Evolutionary conservation across 441 rosid species (phyloP).

Genomic region (Omphalea diandra): DNA sequence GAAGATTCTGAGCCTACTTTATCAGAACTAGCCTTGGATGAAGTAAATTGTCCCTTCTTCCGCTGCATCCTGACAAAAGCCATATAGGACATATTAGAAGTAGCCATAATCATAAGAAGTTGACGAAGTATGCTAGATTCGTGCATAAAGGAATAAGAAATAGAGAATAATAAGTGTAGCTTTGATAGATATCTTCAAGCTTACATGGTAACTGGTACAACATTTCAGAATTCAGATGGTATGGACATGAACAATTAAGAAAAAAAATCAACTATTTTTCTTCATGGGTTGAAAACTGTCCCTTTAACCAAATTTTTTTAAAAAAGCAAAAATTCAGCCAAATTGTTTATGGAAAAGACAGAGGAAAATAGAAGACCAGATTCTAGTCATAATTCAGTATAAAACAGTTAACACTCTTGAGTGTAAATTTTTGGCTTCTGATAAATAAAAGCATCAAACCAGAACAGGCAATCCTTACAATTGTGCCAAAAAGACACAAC

Average conservation of each 20-base stretch:
- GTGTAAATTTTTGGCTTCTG: background rate
- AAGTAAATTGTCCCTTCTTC: conserved; percentile 88
- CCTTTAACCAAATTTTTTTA: no score
- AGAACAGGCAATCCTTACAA: no score
- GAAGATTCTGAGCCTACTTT: conserved; percentile 40
- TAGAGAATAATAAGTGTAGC: background rate
- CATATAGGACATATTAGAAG: conserved; percentile 18
- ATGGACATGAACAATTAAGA: no score
- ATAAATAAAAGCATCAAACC: background rate
- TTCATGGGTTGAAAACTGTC: no score
- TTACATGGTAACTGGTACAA: background rate
- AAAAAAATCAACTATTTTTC: no score
- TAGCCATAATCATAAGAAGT: background rate
- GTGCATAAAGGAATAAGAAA: background rate
- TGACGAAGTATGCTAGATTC: background rate
- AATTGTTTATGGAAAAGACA: background rate
- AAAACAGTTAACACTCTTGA: no score
- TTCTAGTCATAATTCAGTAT: no score
- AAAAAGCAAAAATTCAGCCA: no score
- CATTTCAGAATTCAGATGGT: no score
- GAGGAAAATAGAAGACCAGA: background rate
- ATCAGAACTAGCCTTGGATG: conserved; percentile 61
- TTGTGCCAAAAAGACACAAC: no score
- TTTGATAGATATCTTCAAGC: background rate
- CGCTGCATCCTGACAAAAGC: conserved; percentile 70